phyloP scores from a whole-genome alignment of 495 filamentous ascomycete species.

The Neurospora intermedia region DNA sequence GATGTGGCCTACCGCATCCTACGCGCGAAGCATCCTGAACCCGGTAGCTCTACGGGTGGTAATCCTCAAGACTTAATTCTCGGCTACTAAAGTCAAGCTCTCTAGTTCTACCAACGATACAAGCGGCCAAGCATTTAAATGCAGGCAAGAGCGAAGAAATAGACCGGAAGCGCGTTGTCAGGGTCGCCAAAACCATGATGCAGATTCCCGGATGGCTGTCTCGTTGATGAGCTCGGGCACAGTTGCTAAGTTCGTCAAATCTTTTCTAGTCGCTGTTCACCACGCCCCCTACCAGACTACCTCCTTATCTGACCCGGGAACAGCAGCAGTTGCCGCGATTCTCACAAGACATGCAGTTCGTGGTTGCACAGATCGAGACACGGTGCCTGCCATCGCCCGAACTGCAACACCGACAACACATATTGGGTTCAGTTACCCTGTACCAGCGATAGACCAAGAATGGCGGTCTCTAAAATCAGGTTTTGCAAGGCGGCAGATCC shows the following conservation, averaged over 20 bases:
- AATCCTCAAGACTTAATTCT: neutral
- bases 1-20: neutral
- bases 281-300: neutral
- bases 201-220: neutral
- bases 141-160: neutral
- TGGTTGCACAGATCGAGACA: slow-evolving; percentile 20
- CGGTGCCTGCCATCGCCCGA: slow-evolving; percentile 18
- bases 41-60: neutral
- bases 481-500: slow-evolving; percentile 4
- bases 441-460: neutral
- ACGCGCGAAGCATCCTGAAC: neutral
- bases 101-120: neutral
- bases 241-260: neutral
- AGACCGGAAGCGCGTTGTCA: neutral
- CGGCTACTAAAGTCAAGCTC: neutral
- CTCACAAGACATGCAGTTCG: slow-evolving; percentile 1
- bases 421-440: neutral
- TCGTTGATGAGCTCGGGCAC: neutral
- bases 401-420: slow-evolving; percentile 8
- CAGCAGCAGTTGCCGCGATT: slow-evolving; percentile 3
- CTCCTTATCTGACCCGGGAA: neutral
- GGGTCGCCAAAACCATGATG: neutral
- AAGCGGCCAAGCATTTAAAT: neutral
- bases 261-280: neutral
- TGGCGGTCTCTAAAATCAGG: neutral